phyloP scores from a whole-genome alignment of 352 stramenopile species.

The Globisporangium cystogenes region DNA sequence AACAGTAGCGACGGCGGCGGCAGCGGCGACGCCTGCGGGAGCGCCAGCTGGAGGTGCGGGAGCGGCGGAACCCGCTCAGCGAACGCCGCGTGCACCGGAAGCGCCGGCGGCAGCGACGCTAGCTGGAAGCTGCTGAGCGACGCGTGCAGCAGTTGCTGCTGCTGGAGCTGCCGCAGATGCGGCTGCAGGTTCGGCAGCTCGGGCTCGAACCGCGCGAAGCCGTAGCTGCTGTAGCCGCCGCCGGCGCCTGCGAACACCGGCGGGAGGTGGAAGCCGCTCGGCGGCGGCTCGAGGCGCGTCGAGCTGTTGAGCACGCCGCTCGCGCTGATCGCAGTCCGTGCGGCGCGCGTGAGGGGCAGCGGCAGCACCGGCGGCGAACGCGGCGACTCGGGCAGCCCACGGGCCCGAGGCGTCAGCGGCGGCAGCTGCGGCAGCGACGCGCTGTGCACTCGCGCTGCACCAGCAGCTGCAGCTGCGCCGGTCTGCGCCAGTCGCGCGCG shows the following conservation, averaged over 20 bases:
- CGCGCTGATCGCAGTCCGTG: conserved; percentile 8
- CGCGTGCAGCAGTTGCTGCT: conserved; percentile 3
- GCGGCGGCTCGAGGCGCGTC: background rate
- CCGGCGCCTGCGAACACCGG: conserved; percentile 3
- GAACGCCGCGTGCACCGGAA: conserved; percentile 10
- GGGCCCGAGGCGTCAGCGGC: background rate
- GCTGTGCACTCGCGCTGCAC: too few species aligned
- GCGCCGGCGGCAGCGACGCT: conserved; percentile 21
- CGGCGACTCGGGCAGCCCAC: background rate
- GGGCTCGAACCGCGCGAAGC: conserved; percentile 2
- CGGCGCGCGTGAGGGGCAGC: background rate
- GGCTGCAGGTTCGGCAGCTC: conserved; percentile 19
- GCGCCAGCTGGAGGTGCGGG: conserved; percentile 47
- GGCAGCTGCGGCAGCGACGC: too few species aligned
- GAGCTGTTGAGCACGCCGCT: conserved; percentile 8
- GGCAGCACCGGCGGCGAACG: background rate
- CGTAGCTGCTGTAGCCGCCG: conserved; percentile 7
- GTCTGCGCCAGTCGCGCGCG: too few species aligned
- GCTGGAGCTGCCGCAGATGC: conserved; percentile 16
- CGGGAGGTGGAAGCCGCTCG: conserved; percentile 7
- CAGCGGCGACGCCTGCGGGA: conserved; percentile 35
- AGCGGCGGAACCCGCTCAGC: conserved; percentile 31
- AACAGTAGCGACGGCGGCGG: conserved; percentile 28
- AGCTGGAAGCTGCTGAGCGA: conserved; percentile 26
- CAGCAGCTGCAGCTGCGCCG: too few species aligned